A percentile compares a stretch with the other conserved stretches of the same genome.
Conservation (phyloP, 176 grass and related monocot species). For the Carex scoparia region DNA sequence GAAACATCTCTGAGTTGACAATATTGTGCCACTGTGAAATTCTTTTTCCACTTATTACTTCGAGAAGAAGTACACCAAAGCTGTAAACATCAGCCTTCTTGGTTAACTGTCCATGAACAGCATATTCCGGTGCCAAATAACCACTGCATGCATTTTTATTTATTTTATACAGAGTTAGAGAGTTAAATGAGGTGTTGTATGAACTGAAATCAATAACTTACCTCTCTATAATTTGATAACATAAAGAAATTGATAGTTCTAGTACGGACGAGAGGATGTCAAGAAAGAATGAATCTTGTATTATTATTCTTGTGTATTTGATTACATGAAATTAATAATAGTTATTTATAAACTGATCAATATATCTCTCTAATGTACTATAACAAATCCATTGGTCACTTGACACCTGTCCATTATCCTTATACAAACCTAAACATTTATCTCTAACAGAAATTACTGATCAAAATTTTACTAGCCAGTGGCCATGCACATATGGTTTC, state of each 20-base stretch:
- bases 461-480: not conserved
- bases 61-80: conserved; percentile 25
- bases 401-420: too few relatives aligned
- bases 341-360: too few relatives aligned
- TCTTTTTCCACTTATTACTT: conserved; percentile 2
- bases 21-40: not conserved
- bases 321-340: too few relatives aligned
- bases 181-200: not conserved
- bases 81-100: conserved; percentile 30
- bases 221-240: not conserved
- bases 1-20: not conserved
- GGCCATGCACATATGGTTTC: not conserved
- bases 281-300: too few relatives aligned
- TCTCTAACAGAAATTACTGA: not conserved
- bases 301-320: too few relatives aligned
- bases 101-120: not conserved
- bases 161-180: not conserved
- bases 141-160: conserved; percentile 11
- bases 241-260: not conserved
- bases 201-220: not conserved
- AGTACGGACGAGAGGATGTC: too few relatives aligned
- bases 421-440: too few relatives aligned
- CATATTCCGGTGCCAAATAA: conserved; percentile 32
- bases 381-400: too few relatives aligned
- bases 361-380: too few relatives aligned